phyloP scores from a whole-genome alignment of 2,329 filamentous ascomycete species.

The Aspergillus novoparasiticus region DNA sequence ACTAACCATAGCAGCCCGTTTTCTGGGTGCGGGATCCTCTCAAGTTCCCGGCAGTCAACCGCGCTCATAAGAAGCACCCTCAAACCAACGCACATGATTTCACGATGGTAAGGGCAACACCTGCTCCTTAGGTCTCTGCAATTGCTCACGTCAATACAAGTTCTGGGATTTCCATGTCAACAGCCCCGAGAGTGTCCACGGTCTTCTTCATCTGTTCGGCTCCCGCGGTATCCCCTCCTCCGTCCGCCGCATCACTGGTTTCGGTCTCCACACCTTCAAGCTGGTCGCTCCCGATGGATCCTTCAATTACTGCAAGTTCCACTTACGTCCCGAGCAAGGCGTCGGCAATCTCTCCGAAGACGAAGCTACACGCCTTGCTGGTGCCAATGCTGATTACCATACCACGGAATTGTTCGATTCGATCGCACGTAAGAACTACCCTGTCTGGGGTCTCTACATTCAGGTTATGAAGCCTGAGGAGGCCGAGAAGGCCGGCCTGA shows the following conservation, averaged over 20 bases:
- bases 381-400: conserved; percentile 60
- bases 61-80: conserved; percentile 69
- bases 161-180: conserved; percentile 65
- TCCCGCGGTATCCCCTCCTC: conserved; percentile 56
- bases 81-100: conserved; percentile 66
- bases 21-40: conserved; percentile 50
- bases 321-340: conserved; percentile 60
- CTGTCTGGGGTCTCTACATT: conserved; percentile 58
- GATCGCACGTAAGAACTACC: conserved; percentile 60
- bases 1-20: conserved; percentile 33
- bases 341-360: conserved; percentile 56
- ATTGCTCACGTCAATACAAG: conserved; percentile 23
- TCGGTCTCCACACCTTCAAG: conserved; percentile 40
- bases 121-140: neutral
- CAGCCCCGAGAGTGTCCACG: conserved; percentile 62
- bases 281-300: conserved; percentile 43
- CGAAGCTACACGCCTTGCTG: conserved; percentile 55
- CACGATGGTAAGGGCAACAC: conserved; percentile 48
- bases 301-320: conserved; percentile 64
- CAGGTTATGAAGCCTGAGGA: conserved; percentile 58
- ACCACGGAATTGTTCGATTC: conserved; percentile 63
- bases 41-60: conserved; percentile 47
- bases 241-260: conserved; percentile 57
- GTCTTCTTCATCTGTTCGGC: conserved; percentile 63
- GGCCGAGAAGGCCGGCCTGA: conserved; percentile 50